Base-by-base conservation (phyloP, 2,329 filamentous ascomycete genomes). In the Trichoderma guizhouense region DNA sequence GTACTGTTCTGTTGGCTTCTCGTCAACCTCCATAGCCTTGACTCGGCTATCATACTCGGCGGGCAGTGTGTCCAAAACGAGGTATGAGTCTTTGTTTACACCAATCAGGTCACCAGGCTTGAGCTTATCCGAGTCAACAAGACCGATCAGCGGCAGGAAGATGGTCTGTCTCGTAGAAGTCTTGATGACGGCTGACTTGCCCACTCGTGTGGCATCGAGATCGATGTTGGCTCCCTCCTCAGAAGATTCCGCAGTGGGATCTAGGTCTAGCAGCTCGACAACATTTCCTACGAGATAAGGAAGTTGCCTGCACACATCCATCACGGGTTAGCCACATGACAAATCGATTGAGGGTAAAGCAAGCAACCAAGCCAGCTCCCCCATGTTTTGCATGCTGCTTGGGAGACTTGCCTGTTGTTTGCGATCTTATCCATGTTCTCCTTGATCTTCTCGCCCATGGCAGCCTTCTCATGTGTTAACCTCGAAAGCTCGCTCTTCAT, bases 1-100 rank as follows among this genome's bases (percentile, higher is more conserved):
- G 85, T 99, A 99, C 84, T 98, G 97, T 84, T 99, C 96, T 51
- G 95, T 98, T 11, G 96, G 97, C 87, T 99, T 99, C 88, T 99
- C 97, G 79, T 99, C 96, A 8, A 99, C 96, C 86, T 99, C 97
- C 96, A 99, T 99, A 43, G 97, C 97, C 86, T 99, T 99, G 76
- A 99, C 96, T 82, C 96, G 91, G 84, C 95, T 98, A 81, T 99
- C 96, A 80, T 99, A 99, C 82, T 99, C 97, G 61, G 96, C 96
- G 1, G 96, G 96, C 76, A 99, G 87, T 28, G 96, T 99, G 81
- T 99, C 97, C 72, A 99, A 88, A 75, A 99, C 93, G 43, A 99
- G 90, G 81, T 99, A 99, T 72, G 95, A 98, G 79, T 99, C 97
- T 85, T 99, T 99, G 83, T 99, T 98, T 72, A 99, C 95, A 83